Conservation (phyloP, 768 basidiomycete genomes). For the Rhodotorula taiwanensis region DNA sequence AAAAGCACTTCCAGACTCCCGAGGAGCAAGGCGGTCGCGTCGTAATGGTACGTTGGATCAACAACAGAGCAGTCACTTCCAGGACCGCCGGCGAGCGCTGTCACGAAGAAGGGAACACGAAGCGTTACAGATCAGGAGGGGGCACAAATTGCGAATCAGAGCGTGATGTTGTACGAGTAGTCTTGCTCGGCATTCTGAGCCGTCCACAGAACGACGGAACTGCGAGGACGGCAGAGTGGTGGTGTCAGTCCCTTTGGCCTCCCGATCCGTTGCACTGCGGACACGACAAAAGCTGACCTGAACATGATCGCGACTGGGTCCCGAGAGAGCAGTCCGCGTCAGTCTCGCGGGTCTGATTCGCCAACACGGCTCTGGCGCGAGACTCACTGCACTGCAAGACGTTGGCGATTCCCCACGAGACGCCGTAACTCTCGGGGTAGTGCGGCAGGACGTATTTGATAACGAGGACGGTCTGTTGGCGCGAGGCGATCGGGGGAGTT, state of each 20-base stretch:
- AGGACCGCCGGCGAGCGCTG: too few relatives aligned
- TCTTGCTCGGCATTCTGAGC: conserved; percentile 77
- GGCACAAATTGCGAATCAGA: neutral
- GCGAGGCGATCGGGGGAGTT: neutral
- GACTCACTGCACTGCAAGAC: conserved; percentile 79
- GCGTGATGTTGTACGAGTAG: conserved; percentile 55
- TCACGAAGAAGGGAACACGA: too few relatives aligned
- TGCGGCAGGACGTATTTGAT: conserved; percentile 77
- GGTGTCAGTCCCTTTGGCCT: too few relatives aligned
- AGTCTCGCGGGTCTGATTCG: too few relatives aligned
- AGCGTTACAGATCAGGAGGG: too few relatives aligned
- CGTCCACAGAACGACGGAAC: conserved; percentile 82
- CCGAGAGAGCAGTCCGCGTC: neutral
- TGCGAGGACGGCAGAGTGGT: too few relatives aligned
- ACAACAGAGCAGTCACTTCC: too few relatives aligned
- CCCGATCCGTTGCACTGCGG: too few relatives aligned
- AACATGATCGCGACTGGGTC: neutral
- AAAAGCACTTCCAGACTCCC: too few relatives aligned
- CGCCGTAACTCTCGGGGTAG: conserved; percentile 63
- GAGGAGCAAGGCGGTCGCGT: too few relatives aligned
- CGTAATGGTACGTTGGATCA: too few relatives aligned
- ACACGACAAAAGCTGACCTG: neutral
- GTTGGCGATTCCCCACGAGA: conserved; percentile 89
- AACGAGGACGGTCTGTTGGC: conserved; percentile 71
- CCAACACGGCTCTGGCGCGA: too few relatives aligned